Base-by-base conservation (phyloP, 805 yeast genomes). In the Torulaspora franciscae region DNA sequence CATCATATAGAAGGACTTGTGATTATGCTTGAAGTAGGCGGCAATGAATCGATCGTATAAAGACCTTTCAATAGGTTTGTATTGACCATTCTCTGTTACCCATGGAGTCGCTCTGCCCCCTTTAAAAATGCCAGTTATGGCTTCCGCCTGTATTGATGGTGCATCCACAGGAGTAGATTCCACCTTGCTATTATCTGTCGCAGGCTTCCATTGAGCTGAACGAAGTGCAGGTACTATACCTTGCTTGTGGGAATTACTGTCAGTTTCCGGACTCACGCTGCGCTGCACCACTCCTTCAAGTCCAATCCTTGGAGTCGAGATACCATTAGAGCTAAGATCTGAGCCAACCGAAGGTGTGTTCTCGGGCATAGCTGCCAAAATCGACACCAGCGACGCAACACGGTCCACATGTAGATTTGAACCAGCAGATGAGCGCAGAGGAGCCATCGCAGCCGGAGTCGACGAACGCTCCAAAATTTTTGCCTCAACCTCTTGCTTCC, bases 1-100 rank as follows among this genome's bases (percentile, higher is more conserved):
- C 35, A 73, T 58, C 56, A 73, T 68, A 14, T 76, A 76, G 50
- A 70, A 69, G 3, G 73, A 62, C 35, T 71, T 58, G 38, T 73
- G 74, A 39, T 70, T 70, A 49, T 69, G 75, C 37, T 70, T 68
- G 49, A 74, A 69, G 55, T 67, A 75, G 1, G 73, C 74, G 17
- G 71, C 70, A 7, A 73, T 62, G 36, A 72, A 71, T 27, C 65
- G 54, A 32, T 65, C 57, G 13, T 66, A 63, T 5, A 70, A 47
- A 6, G 62, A 58, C 37, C 67, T 57, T 7, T 66, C 66, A 19
- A 66, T 58, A 5, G 56, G 52, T 36, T 57, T 56, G 40, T 54
- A 61, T 10, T 56, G 45, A 3, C 63, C 61, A 28, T 56, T 52
- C 3, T 56, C 54, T n/a, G 48, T 48, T 22, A 50, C 47, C 56